Evolutionary conservation across 208 protist species (phyloP), one percentile per base, ranked within the genome.

Genomic region (Leishmania amazonensis): DNA sequence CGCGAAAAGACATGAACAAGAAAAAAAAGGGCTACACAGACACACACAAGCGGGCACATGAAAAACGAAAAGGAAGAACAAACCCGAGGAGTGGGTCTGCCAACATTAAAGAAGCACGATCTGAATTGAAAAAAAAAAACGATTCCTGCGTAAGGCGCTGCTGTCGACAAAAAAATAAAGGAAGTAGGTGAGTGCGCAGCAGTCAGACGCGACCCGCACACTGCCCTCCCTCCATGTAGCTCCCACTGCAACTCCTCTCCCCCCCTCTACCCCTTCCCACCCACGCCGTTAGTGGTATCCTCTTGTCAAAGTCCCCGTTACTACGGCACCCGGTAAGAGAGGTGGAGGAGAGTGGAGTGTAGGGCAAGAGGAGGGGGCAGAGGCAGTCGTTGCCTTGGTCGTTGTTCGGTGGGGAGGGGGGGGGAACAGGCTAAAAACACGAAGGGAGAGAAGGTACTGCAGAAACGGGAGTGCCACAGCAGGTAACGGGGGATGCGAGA

Each of bases 61-160:
- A 11, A 45, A 45, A 81, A 53, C 0, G 15, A n/a, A 68, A 81
- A 53, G 53, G 15, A 38, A 68, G 42, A 74, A 38, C n/a, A 78
- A 72, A 13, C 35, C 11, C 51, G 6, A 71, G 71, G 19, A 40
- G 60, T n/a, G 73, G 47, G 51, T 60, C 31, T 9, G 49, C 13
- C 64, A 67, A 81, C 67, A 71, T 58, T 65, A 58, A 75, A 47
- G 0, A 51, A 78, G 40, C n/a, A 70, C 40, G 7, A 45, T 28
- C 21, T 8, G 35, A 42, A 31, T 11, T 42, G 6, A 21, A 1
- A 5, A 47, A 47, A 47, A 67, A 31, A 67, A 6, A 8, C n/a
- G n/a, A 17, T 11, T 11, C 28, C 17, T 67, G 11, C 60, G 21
- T 57, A 57, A 57, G 21, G 53, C 53, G 53, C 53, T 24, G 21